phyloP scores from a whole-genome alignment of 1,139 yeast species.

The Hemisphaericaspora xylofermentans region DNA sequence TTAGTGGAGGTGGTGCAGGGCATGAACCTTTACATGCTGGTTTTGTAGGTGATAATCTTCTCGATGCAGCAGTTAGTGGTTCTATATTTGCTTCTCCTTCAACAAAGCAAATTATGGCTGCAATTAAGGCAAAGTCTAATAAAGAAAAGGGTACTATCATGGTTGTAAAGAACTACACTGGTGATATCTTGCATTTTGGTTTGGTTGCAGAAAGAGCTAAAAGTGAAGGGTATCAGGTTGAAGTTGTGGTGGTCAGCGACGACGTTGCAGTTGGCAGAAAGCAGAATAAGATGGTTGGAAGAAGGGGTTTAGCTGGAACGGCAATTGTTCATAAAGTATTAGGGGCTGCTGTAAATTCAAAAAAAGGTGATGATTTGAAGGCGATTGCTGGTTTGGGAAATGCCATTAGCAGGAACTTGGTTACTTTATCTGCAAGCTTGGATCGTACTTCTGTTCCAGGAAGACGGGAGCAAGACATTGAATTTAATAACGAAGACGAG shows the following conservation, averaged over 20 bases:
- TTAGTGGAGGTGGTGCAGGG: constrained; percentile 95
- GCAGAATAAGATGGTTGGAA: constrained; percentile 87
- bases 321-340: constrained; percentile 80
- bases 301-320: constrained; percentile 93
- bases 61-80: constrained; percentile 89
- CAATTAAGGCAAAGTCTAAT: constrained; percentile 59
- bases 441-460: constrained; percentile 93
- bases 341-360: constrained; percentile 60
- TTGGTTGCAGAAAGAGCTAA: constrained; percentile 86
- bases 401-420: constrained; percentile 61
- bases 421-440: constrained; percentile 85
- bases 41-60: constrained; percentile 76
- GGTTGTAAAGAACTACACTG: constrained; percentile 88
- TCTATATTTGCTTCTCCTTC: constrained; percentile 90
- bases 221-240: constrained; percentile 69
- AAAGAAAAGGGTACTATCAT: constrained; percentile 65
- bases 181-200: constrained; percentile 90
- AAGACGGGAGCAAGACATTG: constrained; percentile 49
- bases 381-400: constrained; percentile 64
- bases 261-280: constrained; percentile 90
- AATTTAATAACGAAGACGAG: constrained; percentile 48
- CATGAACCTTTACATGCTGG: constrained; percentile 96
- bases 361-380: constrained; percentile 35
- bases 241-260: constrained; percentile 75
- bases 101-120: constrained; percentile 79